Evolutionary conservation across 257 asterid genomes (phyloP).

Genomic region (Fraxinus anomala): DNA sequence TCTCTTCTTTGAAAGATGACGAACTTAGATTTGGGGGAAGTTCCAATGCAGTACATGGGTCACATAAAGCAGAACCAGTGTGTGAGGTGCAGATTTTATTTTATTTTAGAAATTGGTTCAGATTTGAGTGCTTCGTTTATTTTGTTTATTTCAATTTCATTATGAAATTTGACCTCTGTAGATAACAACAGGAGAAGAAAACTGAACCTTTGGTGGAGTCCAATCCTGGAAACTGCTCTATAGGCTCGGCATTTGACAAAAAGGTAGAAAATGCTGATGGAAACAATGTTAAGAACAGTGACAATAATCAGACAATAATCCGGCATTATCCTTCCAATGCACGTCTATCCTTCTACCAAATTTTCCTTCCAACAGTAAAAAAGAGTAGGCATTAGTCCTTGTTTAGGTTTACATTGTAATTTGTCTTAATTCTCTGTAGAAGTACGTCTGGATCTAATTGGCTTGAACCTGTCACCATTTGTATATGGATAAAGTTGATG

Average conservation of each 20-base stretch:
- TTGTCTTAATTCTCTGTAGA: neutral
- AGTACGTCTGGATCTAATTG: neutral
- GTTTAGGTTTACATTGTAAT: conserved; percentile 1
- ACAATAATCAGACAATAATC: conserved; percentile 29
- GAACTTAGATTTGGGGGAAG: conserved; percentile 35
- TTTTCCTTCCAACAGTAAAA: conserved; percentile 20
- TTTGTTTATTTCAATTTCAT: conserved; percentile 59
- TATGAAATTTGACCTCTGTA: conserved; percentile 75
- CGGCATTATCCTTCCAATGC: conserved; percentile 17
- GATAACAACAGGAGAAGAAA: conserved; percentile 83
- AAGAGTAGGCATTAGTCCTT: neutral
- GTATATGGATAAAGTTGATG: neutral
- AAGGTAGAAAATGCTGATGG: conserved; percentile 39
- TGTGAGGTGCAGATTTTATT: conserved; percentile 36
- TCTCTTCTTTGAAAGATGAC: conserved; percentile 34
- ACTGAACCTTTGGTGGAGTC: conserved; percentile 31
- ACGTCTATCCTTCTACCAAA: neutral
- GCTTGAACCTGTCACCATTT: neutral
- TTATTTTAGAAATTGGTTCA: conserved; percentile 24
- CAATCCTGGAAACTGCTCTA: conserved; percentile 39
- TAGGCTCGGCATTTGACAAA: conserved; percentile 32
- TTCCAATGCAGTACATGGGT: conserved; percentile 28
- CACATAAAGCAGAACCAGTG: conserved; percentile 38
- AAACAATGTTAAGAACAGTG: conserved; percentile 28
- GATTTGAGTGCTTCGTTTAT: conserved; percentile 30